Evolutionary conservation across 2,329 filamentous ascomycete genomes (phyloP).

Genomic region (Penicillium occitanis): DNA sequence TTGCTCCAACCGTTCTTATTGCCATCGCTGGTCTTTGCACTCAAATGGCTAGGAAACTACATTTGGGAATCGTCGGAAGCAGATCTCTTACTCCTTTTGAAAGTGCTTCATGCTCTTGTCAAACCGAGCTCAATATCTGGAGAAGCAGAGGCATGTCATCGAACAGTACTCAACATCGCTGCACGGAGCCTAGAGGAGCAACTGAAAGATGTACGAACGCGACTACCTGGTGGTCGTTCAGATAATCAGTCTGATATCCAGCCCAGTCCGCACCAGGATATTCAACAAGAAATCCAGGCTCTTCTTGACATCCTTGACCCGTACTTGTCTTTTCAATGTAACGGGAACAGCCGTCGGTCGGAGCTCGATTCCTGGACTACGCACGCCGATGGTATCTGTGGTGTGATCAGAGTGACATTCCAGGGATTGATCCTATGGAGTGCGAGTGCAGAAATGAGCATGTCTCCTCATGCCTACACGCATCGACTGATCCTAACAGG

Average conservation of each 20-base stretch:
- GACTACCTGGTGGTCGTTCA: constrained; percentile 48
- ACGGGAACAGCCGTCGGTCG: constrained; percentile 45
- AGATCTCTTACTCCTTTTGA: constrained; percentile 54
- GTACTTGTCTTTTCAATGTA: constrained; percentile 53
- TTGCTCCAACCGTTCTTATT: constrained; percentile 63
- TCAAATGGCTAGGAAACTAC: constrained; percentile 60
- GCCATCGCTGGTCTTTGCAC: constrained; percentile 59
- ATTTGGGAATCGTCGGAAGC: constrained; percentile 51
- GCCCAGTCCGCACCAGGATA: background rate
- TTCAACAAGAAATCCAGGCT: constrained; percentile 48
- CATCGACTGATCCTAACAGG: constrained; percentile 53
- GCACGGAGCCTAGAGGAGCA: constrained; percentile 53
- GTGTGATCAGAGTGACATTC: constrained; percentile 51
- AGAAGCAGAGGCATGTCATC: constrained; percentile 62
- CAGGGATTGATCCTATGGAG: constrained; percentile 57
- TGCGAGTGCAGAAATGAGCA: constrained; percentile 49
- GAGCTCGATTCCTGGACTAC: constrained; percentile 56
- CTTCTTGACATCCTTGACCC: constrained; percentile 54
- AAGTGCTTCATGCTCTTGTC: constrained; percentile 57
- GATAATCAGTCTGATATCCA: constrained; percentile 8
- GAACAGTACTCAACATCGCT: constrained; percentile 58
- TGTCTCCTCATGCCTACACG: constrained; percentile 56
- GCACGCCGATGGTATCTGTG: constrained; percentile 48
- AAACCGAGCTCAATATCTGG: constrained; percentile 58
- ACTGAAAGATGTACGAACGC: constrained; percentile 52